phyloP scores from a whole-genome alignment of 2,329 filamentous ascomycete genomes.

The Aspergillus sp. region DNA sequence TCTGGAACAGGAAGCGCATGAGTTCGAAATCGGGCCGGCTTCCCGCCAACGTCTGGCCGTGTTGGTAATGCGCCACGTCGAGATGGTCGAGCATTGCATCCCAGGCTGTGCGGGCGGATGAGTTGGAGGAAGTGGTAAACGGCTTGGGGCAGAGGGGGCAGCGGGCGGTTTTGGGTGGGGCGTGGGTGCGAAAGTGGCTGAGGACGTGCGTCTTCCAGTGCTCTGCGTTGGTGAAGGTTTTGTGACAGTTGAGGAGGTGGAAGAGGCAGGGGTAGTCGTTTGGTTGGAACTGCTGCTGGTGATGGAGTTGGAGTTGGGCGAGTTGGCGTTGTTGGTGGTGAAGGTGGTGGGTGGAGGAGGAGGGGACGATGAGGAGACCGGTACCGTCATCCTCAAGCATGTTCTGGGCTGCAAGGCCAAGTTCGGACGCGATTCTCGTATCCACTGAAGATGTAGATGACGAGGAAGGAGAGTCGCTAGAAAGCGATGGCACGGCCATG shows the following conservation, averaged over 20 bases:
- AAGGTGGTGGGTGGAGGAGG: too few relatives aligned
- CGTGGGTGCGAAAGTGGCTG: conserved; percentile 39
- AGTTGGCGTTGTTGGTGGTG: conserved; percentile 2
- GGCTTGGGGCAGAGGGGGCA: conserved; percentile 38
- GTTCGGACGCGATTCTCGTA: conserved; percentile 18
- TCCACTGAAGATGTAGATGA: conserved; percentile 27
- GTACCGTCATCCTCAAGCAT: conserved; percentile 25
- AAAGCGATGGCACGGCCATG: conserved; percentile 23
- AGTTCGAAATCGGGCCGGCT: conserved; percentile 40
- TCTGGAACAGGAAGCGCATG: conserved; percentile 41
- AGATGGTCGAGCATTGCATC: conserved; percentile 40
- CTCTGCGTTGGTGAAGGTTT: conserved; percentile 32
- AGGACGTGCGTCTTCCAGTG: conserved; percentile 42
- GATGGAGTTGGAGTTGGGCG: background rate
- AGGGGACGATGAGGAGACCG: conserved; percentile 23
- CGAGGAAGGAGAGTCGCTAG: conserved; percentile 22
- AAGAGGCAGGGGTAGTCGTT: conserved; percentile 37
- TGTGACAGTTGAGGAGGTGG: conserved; percentile 40
- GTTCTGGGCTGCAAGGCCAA: conserved; percentile 17
- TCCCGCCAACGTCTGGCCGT: conserved; percentile 36
- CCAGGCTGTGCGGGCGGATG: conserved; percentile 27
- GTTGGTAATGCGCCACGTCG: conserved; percentile 34
- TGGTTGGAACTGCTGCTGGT: too few relatives aligned
- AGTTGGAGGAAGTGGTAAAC: background rate
- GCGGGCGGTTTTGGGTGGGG: conserved; percentile 35